Evolutionary conservation across 164 flowering plant species (phyloP), one percentile per base, ranked within the genome.

Genomic region (Santalum album): DNA sequence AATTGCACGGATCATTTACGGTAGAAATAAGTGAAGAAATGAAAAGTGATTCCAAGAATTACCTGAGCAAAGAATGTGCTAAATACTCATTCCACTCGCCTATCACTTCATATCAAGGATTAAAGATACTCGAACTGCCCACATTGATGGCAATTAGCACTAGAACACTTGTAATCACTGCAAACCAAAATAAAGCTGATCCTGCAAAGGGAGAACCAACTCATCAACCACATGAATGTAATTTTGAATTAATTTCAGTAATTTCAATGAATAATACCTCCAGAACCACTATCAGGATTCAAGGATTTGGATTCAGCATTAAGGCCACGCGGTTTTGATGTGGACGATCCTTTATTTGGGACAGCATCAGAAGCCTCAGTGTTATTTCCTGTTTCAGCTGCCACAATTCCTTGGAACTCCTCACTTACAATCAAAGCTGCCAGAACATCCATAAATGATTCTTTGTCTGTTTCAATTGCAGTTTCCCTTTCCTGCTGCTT

Each of bases 381-480:
- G n/a, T n/a, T n/a, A 59, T 53, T 69, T 59, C 67, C 72, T 20
- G 92, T 55, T 66, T 92, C 96, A 51, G 95, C 84, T 54, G 89
- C 64, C 43, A 87, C 90, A 49, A 92, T 92, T 38, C 99, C 96
- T 68, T 72, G 90, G 69, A 92, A 92, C 71, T 92, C 98, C 72
- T 92, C 98, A 53, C 98, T 92, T 45, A 88, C 87, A 34, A 92
- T 68, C 60, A 88, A 69, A 29, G 92, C 96, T 47, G 98, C 84
- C 55, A 92, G 70, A 59, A 86, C 87, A 73, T 84, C 77, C 90
- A 91, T 88, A 55, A 91, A 84, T 46, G 98, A 79, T 58, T 88
- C 96, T 61, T 68, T 74, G 39, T 78, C 85, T 39, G 68, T 64
- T 65, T 53, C 79, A 49, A 29, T 65, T 7, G 64, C 46, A 22